Evolutionary conservation across 2,329 filamentous ascomycete species (phyloP).

Genomic region (Fusarium piperis): DNA sequence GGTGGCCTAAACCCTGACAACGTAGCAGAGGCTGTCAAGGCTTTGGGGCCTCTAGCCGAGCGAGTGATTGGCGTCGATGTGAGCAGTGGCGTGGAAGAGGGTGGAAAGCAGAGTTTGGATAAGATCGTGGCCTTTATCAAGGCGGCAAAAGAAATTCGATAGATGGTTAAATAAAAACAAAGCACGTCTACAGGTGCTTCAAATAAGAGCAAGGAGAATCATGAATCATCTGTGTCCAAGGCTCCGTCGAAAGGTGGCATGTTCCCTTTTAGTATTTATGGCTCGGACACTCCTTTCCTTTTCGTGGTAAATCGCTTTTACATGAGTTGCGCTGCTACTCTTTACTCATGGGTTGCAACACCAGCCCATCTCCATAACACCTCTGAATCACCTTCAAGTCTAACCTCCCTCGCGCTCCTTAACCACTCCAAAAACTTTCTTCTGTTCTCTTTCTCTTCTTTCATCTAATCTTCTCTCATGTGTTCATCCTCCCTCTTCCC

Average conservation of each 20-base stretch:
- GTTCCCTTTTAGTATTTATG: neutral
- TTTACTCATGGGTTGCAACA: constrained; percentile 8
- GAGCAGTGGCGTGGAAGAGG: constrained; percentile 90
- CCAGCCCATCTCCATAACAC: neutral
- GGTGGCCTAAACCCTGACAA: constrained; percentile 87
- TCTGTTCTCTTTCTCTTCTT: neutral
- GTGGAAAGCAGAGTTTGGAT: constrained; percentile 80
- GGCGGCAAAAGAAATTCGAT: constrained; percentile 72
- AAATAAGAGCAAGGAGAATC: neutral
- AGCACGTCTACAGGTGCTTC: neutral
- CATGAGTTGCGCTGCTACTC: neutral
- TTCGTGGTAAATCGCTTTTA: neutral
- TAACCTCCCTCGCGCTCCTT: neutral
- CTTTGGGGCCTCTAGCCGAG: constrained; percentile 66
- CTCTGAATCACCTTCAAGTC: neutral
- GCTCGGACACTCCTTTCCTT: neutral
- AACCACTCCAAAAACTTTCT: neutral
- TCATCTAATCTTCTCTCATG: neutral
- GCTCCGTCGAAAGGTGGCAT: neutral
- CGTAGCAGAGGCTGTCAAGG: constrained; percentile 71
- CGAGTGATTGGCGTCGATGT: constrained; percentile 88
- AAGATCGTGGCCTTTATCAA: constrained; percentile 86
- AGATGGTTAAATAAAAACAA: constrained; percentile 35
- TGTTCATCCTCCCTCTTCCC: neutral
- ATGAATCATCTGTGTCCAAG: neutral